These are phyloP conservation scores for Tulasnella sp. DNA, from an alignment of 768 basidiomycete species.

Conservation along the genomic window DNA sequence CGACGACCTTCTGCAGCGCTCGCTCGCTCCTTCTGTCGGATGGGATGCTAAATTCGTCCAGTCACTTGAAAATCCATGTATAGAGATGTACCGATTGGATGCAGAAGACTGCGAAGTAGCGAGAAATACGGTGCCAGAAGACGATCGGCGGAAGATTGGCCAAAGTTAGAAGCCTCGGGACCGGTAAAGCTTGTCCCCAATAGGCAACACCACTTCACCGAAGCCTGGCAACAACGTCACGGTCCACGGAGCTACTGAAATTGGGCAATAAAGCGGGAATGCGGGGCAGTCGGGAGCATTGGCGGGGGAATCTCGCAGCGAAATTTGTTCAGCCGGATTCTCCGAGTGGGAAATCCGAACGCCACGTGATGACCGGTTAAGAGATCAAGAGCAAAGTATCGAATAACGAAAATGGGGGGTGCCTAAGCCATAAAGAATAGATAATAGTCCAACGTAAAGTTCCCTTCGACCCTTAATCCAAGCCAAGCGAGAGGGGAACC, in stretches of 20 bases:
- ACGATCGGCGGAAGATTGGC: neutral
- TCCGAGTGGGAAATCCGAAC: neutral
- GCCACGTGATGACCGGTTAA: neutral
- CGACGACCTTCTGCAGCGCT: neutral
- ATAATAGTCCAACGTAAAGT: conserved; percentile 38
- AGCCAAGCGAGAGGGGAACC: conserved; percentile 63
- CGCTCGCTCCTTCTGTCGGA: neutral
- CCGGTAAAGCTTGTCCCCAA: neutral
- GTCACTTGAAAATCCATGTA: neutral
- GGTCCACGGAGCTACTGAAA: neutral
- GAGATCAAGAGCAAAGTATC: neutral
- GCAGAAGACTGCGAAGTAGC: neutral
- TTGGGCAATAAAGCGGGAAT: neutral
- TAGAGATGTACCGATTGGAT: neutral
- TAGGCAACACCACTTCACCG: neutral
- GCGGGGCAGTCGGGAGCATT: neutral
- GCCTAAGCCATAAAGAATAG: conserved; percentile 2
- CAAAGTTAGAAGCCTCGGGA: neutral
- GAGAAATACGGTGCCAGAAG: conserved; percentile 5
- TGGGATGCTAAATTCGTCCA: neutral
- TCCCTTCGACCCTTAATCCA: conserved; percentile 68
- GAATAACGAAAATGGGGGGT: conserved; percentile 1
- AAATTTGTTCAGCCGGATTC: conserved; percentile 13
- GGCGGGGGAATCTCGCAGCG: conserved; percentile 6
- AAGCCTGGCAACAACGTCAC: neutral